These are phyloP conservation scores for Trametes sp. DNA, from an alignment of 1,284 basidiomycete species.

Conservation along the genomic window DNA sequence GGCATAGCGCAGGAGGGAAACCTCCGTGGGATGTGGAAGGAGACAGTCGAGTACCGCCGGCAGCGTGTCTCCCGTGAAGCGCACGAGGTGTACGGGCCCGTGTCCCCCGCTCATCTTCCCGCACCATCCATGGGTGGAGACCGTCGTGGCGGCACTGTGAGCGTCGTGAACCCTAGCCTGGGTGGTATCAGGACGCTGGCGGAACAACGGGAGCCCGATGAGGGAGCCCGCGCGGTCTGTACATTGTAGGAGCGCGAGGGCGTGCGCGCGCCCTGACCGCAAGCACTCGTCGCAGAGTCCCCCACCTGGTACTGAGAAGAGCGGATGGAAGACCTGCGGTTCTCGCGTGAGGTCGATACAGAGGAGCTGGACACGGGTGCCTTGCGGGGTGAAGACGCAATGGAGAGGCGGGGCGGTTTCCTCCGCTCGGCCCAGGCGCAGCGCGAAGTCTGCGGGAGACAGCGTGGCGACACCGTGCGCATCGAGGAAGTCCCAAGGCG, in stretches of 20 bases:
- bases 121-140: no score
- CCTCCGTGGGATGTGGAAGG: no score
- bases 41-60: no score
- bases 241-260: background rate
- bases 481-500: background rate
- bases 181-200: no score
- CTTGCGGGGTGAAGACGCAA: background rate
- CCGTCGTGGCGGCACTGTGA: no score
- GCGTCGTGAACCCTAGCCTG: no score
- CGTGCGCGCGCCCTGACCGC: background rate
- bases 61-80: no score
- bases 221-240: background rate
- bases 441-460: background rate
- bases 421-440: background rate
- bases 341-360: background rate
- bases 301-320: no score
- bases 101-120: no score
- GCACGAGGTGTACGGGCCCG: no score
- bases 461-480: background rate
- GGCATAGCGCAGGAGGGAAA: no score
- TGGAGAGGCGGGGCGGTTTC: background rate
- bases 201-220: background rate
- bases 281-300: background rate
- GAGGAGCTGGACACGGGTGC: background rate
- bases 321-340: background rate